Evolutionary conservation across 108 stramenopile species (phyloP), one percentile per base, ranked within the genome.

Genomic region (Aureococcus anophagefferens): DNA sequence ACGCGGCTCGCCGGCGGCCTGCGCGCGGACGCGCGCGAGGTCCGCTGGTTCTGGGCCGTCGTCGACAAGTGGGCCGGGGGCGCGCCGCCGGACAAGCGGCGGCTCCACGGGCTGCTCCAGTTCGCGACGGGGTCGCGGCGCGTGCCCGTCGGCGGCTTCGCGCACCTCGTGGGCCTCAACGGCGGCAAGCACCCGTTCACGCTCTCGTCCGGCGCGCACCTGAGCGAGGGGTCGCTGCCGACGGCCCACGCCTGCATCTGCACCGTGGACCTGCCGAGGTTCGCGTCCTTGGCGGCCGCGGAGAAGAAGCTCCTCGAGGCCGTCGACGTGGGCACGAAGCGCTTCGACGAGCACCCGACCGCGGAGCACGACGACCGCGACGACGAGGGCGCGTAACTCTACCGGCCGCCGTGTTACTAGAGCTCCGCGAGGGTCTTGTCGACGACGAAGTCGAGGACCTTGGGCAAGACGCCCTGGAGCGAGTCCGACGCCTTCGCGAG

Each of bases 391-490:
- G 9, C 40, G n/a, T n/a, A n/a, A n/a, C n/a, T n/a, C n/a, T n/a
- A n/a, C n/a, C n/a, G n/a, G n/a, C n/a, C n/a, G n/a, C n/a, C 13
- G 40, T 44, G 5, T 13, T 44, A 44, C 72, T 79, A 81, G 30
- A 81, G 76, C 4, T 79, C 75, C 5, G 72, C 30, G 31, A 80
- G 37, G 14, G 4, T 33, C 31, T 73, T 80, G 45, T 65, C 51
- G 37, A 71, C 0, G 40, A 80, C 65, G 46, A 74, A 76, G 45
- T 95, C 94, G 73, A 97, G 75, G 3, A 93, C 93, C 76, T 84
- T 82, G 29, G 96, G 96, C 66, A 96, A 71, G 30, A 93, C 87
- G 30, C 78, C 80, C 73, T 95, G 95, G 66, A 98, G 81, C 65
- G 88, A 88, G 67, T 87, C 66, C 0, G 93, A 89, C 7, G 96